Evolutionary conservation across 2,329 filamentous ascomycete genomes (phyloP).

Genomic region (Aureobasidium sp.): DNA sequence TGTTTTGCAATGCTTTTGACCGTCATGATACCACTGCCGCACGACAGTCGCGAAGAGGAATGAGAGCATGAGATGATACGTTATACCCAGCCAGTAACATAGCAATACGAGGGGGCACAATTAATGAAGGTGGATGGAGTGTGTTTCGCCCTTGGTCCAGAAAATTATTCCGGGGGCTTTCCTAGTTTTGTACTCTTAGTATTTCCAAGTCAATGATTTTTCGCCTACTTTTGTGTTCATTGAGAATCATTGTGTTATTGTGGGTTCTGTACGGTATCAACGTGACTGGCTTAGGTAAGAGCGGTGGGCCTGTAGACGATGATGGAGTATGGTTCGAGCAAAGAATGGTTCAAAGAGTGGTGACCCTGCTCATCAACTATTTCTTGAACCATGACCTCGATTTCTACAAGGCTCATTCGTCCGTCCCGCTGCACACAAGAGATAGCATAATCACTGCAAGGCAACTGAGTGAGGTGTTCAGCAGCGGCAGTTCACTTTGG

Average conservation of each 20-base stretch:
- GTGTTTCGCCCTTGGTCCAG: not conserved
- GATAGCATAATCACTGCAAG: not conserved
- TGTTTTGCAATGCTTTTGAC: slow-evolving; percentile 6
- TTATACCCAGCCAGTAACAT: slow-evolving; percentile 11
- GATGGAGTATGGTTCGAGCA: not conserved
- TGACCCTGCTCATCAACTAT: not conserved
- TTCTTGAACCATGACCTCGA: not conserved
- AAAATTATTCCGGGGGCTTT: not conserved
- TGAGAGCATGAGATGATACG: slow-evolving; percentile 2
- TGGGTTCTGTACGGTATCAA: not conserved
- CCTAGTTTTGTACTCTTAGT: not conserved
- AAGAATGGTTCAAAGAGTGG: not conserved
- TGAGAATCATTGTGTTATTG: not conserved
- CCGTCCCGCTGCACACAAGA: too few species aligned
- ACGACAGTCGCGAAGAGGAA: slow-evolving; percentile 6
- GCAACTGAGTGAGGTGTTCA: not conserved
- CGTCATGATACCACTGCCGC: slow-evolving; percentile 26
- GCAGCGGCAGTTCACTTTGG: not conserved
- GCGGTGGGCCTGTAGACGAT: too few species aligned
- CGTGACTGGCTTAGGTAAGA: too few species aligned
- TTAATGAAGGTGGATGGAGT: slow-evolving; percentile 2
- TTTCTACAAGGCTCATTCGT: not conserved
- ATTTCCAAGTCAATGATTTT: slow-evolving; percentile 2
- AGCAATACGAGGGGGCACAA: not conserved
- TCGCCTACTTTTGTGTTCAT: not conserved